Base-by-base conservation (phyloP, 257 asterid genomes). In the Rubia yunnanensis region DNA sequence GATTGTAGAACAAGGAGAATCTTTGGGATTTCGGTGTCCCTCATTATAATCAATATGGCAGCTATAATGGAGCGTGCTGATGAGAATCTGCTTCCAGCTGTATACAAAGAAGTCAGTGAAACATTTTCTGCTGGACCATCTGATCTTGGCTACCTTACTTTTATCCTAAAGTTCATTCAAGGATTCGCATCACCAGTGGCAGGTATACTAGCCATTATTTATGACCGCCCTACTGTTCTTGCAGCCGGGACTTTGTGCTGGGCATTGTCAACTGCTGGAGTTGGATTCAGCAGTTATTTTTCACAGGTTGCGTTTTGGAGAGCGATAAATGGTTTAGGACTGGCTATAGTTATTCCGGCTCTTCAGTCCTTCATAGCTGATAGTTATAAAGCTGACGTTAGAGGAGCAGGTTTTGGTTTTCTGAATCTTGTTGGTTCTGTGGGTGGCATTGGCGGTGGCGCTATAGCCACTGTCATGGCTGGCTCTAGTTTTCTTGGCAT, bases 11-110 rank as follows among this genome's bases (percentile, higher is more conserved):
- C 78, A 52, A 80, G 80, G 75, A 79, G 73, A 72, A 13, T 92
- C 50, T 87, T 82, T 28, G 96, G 99, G 78, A 80, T 92, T 56
- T 92, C 99, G 26, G 76, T 92, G 57, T 89, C 99, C 28, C 66
- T 92, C 64, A 78, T 92, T 61, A 83, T 92, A 73, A 92, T 92
- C 81, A 92, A 92, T 81, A 73, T 92, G 97, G 99, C 99, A 58
- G 84, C 99, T 34, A 89, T 92, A 66, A 92, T 92, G 99, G 99
- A 92, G 83, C 95, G 99, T 0, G 97, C 99, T n/a, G 99, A 89
- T 38, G 99, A 92, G 79, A 92, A 89, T 81, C 96, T 92, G 78
- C 97, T 92, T 78, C 97, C 99, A 22, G 84, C 99, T 52, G 99
- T 92, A 53, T 92, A 92, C 79, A 92, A 92, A 78, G 99, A 92